These are phyloP conservation scores for Xylariaceae sp. DNA, from an alignment of 2,329 filamentous ascomycete species.

Conservation along the genomic window DNA sequence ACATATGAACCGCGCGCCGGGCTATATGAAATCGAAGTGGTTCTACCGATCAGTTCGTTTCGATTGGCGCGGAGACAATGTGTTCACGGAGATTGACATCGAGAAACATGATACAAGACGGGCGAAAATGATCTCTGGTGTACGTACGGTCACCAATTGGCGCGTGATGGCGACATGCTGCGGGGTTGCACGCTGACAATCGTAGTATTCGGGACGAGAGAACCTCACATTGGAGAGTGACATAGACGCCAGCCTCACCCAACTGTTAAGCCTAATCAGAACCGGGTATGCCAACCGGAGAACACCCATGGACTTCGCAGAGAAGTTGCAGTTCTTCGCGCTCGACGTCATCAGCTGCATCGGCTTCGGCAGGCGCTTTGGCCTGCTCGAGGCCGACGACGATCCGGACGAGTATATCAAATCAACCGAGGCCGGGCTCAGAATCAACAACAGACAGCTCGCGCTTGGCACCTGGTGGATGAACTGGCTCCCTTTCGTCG, in stretches of 20 bases:
- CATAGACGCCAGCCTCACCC: conserved; percentile 46
- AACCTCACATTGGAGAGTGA: conserved; percentile 48
- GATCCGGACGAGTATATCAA: conserved; percentile 42
- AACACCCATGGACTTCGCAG: conserved; percentile 44
- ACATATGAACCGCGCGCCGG: conserved; percentile 36
- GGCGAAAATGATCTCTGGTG: conserved; percentile 51
- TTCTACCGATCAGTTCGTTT: conserved; percentile 45
- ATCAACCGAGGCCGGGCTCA: conserved; percentile 7
- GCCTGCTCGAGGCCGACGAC: conserved; percentile 43
- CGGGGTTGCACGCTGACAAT: background rate
- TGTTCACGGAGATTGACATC: conserved; percentile 51
- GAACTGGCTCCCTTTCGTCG: conserved; percentile 11
- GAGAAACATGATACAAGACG: conserved; percentile 43
- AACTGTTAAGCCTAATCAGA: conserved; percentile 44
- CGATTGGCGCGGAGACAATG: conserved; percentile 49
- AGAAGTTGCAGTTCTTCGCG: conserved; percentile 49
- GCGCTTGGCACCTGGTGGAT: conserved; percentile 21
- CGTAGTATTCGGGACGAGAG: conserved; percentile 54
- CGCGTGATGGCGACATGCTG: background rate
- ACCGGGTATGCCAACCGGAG: conserved; percentile 36
- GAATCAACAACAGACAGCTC: conserved; percentile 35
- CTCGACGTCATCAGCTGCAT: conserved; percentile 53
- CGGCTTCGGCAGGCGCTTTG: conserved; percentile 49
- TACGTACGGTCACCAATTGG: conserved; percentile 25
- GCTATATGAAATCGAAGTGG: conserved; percentile 42